A percentile compares a stretch with the other conserved stretches of the same genome.
phyloP scores from a whole-genome alignment of 164 flowering plant genomes.

The Taxillus chinensis region DNA sequence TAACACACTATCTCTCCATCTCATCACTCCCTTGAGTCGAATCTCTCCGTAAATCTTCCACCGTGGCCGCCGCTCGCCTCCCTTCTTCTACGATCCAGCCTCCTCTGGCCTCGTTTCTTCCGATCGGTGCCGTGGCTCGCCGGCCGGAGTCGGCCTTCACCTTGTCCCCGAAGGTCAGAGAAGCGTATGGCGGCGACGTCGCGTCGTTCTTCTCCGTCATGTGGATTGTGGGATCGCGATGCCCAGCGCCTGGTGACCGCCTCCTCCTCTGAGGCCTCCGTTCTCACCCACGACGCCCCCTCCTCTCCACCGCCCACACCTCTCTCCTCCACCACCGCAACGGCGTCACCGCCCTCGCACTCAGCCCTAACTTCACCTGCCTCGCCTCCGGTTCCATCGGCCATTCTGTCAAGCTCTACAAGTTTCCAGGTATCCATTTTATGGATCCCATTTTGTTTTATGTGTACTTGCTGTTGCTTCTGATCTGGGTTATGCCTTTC shows the following conservation, averaged over 20 bases:
- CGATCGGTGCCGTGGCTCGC: too few relatives aligned
- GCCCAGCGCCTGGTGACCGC: constrained; percentile 66
- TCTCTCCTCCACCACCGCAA: constrained; percentile 66
- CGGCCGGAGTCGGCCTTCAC: too few relatives aligned
- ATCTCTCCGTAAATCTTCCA: too few relatives aligned
- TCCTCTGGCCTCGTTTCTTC: too few relatives aligned
- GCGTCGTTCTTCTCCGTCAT: constrained; percentile 56
- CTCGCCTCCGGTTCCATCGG: constrained; percentile 95
- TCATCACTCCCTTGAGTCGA: too few relatives aligned
- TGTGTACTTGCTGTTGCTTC: too few relatives aligned
- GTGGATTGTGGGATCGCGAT: constrained; percentile 61
- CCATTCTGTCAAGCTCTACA: constrained; percentile 86
- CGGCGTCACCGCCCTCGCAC: constrained; percentile 74
- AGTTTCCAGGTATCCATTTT: constrained; percentile 59
- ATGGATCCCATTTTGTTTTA: too few relatives aligned
- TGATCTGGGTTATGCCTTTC: too few relatives aligned
- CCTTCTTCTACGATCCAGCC: too few relatives aligned
- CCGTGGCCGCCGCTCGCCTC: too few relatives aligned
- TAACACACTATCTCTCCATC: too few relatives aligned
- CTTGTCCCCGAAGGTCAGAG: constrained; percentile 65
- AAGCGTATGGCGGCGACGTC: constrained; percentile 60
- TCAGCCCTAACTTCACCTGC: constrained; percentile 88
- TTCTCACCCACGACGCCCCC: constrained; percentile 57
- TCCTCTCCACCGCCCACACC: constrained; percentile 41
- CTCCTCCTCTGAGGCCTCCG: constrained; percentile 55